Evolutionary conservation across 1,284 basidiomycete species (phyloP).

Genomic region (Ceratobasidium sp.): DNA sequence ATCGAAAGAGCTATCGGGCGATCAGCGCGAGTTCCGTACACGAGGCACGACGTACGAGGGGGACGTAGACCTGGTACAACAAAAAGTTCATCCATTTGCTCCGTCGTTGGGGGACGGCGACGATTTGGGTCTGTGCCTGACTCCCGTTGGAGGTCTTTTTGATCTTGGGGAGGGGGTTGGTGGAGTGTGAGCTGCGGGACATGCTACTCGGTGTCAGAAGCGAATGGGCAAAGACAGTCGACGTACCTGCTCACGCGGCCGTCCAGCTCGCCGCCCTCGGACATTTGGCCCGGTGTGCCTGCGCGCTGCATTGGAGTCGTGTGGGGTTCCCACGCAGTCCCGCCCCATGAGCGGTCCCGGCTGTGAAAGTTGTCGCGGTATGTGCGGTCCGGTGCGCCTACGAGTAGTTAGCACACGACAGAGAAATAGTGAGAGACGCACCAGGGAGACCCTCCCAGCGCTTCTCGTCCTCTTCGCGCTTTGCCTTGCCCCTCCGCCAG

Average conservation of each 20-base stretch:
- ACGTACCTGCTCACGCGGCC: slow-evolving; percentile 35
- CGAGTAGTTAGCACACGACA: neutral
- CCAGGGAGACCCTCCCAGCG: slow-evolving; percentile 24
- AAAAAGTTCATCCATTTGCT: slow-evolving; percentile 57
- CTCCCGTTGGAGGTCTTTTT: slow-evolving; percentile 22
- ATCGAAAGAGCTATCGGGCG: slow-evolving; percentile 75
- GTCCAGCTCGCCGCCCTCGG: slow-evolving; percentile 16
- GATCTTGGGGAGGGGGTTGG: neutral
- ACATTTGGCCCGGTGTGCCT: slow-evolving; percentile 22
- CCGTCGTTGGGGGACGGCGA: neutral
- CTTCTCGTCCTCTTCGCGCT: slow-evolving; percentile 25
- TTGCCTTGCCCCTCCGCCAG: slow-evolving; percentile 3
- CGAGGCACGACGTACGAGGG: slow-evolving; percentile 61
- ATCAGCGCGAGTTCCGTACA: slow-evolving; percentile 16
- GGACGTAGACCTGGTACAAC: slow-evolving; percentile 74
- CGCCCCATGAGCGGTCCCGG: slow-evolving; percentile 27
- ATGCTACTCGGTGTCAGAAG: slow-evolving; percentile 6
- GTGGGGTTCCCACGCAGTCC: slow-evolving; percentile 9
- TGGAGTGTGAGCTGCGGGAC: slow-evolving; percentile 25
- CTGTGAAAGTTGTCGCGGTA: slow-evolving; percentile 25
- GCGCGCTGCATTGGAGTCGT: neutral
- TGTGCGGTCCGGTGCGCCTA: slow-evolving; percentile 28
- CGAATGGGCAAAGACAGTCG: neutral
- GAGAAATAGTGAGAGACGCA: neutral
- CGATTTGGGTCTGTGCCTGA: neutral